Evolutionary conservation across 2,329 filamentous ascomycete species (phyloP).

Genomic region (Microcera coccophila): DNA sequence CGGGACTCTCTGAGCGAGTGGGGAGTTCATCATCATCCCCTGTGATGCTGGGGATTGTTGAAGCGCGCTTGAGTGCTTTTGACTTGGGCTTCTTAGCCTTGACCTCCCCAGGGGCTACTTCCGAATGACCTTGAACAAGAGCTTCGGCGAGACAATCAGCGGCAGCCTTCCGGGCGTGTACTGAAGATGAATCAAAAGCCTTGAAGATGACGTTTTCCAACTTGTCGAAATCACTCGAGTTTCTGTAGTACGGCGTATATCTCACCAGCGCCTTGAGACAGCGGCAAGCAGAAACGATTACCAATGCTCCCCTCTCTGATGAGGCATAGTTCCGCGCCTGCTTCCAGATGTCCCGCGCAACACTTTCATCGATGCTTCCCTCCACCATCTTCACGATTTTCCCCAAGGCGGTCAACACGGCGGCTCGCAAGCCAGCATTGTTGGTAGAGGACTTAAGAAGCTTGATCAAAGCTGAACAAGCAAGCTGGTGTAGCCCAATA

Average conservation of each 20-base stretch:
- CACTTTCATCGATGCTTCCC: constrained; percentile 73
- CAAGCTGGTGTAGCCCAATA: constrained; percentile 74
- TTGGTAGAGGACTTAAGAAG: constrained; percentile 73
- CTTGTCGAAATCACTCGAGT: constrained; percentile 85
- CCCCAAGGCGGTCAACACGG: constrained; percentile 69
- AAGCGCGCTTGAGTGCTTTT: constrained; percentile 52
- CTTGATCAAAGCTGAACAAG: constrained; percentile 69
- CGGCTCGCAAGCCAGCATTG: constrained; percentile 77
- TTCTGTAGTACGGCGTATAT: constrained; percentile 78
- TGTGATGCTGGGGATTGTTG: constrained; percentile 55
- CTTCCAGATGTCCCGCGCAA: constrained; percentile 92
- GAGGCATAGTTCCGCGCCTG: constrained; percentile 73
- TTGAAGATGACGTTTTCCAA: constrained; percentile 81
- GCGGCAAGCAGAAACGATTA: constrained; percentile 72
- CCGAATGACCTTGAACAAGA: constrained; percentile 71
- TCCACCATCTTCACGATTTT: constrained; percentile 74
- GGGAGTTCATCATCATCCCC: constrained; percentile 71
- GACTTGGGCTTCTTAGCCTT: constrained; percentile 70
- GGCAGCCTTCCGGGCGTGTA: constrained; percentile 76
- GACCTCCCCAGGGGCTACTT: constrained; percentile 46
- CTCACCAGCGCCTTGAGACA: constrained; percentile 72
- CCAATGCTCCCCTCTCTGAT: constrained; percentile 77
- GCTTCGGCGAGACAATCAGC: constrained; percentile 79
- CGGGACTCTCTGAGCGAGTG: constrained; percentile 68
- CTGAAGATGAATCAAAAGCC: constrained; percentile 71